Evolutionary conservation across 2,329 filamentous ascomycete genomes (phyloP).

Genomic region (Penicillium sp.): DNA sequence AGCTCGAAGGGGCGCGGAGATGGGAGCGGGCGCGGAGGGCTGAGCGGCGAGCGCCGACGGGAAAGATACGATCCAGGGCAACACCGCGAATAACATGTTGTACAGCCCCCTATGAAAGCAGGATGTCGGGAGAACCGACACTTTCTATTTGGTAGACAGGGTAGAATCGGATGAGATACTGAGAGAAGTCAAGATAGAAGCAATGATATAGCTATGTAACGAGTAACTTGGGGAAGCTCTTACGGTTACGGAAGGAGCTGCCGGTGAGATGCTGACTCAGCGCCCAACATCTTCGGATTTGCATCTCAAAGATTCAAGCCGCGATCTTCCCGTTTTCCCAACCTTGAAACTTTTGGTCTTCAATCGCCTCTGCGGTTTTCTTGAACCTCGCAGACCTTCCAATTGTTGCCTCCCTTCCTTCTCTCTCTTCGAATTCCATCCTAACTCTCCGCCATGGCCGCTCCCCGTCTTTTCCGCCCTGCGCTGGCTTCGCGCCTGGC

Average conservation of each 20-base stretch:
- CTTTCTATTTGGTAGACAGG: background rate
- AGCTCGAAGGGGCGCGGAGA: conserved; percentile 76
- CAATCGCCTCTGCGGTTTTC: conserved; percentile 11
- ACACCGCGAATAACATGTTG: conserved; percentile 17
- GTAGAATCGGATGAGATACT: too few relatives aligned
- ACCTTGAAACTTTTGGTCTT: conserved; percentile 17
- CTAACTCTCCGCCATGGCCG: conserved; percentile 52
- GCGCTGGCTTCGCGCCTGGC: conserved; percentile 57
- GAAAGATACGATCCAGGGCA: conserved; percentile 25
- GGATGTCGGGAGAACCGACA: background rate
- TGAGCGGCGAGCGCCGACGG: conserved; percentile 57
- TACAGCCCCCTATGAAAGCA: background rate
- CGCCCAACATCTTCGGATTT: conserved; percentile 37
- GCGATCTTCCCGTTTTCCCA: conserved; percentile 11
- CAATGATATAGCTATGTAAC: background rate
- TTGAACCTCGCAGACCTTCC: conserved; percentile 17
- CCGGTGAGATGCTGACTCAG: conserved; percentile 41
- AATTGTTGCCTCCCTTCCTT: conserved; percentile 14
- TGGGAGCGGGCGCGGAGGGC: conserved; percentile 73
- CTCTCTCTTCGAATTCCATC: conserved; percentile 48
- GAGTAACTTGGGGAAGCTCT: conserved; percentile 1
- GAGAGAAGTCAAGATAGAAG: background rate
- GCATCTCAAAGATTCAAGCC: conserved; percentile 27
- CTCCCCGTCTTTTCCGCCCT: conserved; percentile 62
- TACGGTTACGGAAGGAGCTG: conserved; percentile 30